Conservation (phyloP, 257 asterid genomes). For the Nicotiana obtusifolia region DNA sequence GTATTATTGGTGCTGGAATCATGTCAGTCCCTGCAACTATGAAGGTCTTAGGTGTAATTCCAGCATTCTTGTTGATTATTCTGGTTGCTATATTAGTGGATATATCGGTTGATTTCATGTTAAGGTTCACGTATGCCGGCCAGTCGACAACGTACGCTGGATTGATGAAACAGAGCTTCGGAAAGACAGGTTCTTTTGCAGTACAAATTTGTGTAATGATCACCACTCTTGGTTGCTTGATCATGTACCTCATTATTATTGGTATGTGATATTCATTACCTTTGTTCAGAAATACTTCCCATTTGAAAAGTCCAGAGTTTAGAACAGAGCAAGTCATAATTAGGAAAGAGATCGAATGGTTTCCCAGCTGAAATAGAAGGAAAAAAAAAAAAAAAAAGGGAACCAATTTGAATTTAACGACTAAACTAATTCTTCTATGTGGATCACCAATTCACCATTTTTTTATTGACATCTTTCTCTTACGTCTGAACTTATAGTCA, state of each 20-base stretch:
- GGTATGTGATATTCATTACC: constrained; percentile 29
- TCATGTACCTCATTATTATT: constrained; percentile 75
- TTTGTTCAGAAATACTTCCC: no score
- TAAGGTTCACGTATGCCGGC: constrained; percentile 70
- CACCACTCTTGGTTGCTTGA: constrained; percentile 78
- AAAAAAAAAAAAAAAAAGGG: no score
- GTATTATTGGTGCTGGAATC: constrained; percentile 87
- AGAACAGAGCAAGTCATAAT: no score
- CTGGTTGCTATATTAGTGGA: constrained; percentile 56
- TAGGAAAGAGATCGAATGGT: no score
- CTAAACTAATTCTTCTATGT: no score
- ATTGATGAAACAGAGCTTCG: constrained; percentile 74
- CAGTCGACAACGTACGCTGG: constrained; percentile 71
- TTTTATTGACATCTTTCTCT: not conserved
- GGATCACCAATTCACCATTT: no score
- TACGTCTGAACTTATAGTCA: not conserved
- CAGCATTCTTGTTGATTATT: constrained; percentile 60
- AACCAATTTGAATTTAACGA: no score
- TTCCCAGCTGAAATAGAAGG: no score
- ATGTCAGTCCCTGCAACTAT: constrained; percentile 95
- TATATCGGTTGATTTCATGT: constrained; percentile 74
- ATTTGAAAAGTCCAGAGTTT: no score
- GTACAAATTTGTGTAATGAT: constrained; percentile 77
- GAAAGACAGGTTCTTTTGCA: constrained; percentile 50
- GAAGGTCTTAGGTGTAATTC: constrained; percentile 70